Percentiles rank a stretch among this genome's conserved stretches.
Conservation (phyloP, 148 eudicot genomes). For the Cornus controversa region DNA sequence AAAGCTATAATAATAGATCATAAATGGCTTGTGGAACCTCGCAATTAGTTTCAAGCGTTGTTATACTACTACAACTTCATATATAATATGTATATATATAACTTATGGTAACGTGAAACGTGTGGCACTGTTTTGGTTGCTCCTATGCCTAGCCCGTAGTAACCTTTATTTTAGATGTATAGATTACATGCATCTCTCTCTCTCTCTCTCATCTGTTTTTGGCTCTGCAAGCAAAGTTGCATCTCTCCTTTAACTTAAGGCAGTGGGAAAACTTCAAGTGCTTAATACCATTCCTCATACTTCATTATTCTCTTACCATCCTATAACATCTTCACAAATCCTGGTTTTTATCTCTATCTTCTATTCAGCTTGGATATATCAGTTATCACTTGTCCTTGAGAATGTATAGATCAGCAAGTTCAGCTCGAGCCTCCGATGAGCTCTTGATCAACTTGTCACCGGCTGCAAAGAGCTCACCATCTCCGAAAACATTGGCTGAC, state of each 20-base stretch:
- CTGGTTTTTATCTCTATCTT: not conserved
- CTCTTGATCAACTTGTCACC: slow-evolving; percentile 29
- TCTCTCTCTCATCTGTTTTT: not conserved
- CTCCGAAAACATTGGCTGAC: slow-evolving; percentile 6
- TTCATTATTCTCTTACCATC: too few relatives aligned
- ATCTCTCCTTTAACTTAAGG: slow-evolving; percentile 4
- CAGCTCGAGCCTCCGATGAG: slow-evolving; percentile 36
- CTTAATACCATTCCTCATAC: not conserved
- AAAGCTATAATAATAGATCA: too few relatives aligned
- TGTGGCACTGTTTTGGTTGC: too few relatives aligned
- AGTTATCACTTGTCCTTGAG: not conserved
- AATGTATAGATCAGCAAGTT: slow-evolving; percentile 46
- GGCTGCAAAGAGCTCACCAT: slow-evolving; percentile 4
- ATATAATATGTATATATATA: too few relatives aligned
- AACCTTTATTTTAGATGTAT: too few relatives aligned
- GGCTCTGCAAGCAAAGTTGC: not conserved
- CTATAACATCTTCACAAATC: not conserved
- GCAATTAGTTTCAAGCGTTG: too few relatives aligned
- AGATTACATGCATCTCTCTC: not conserved
- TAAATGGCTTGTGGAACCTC: too few relatives aligned
- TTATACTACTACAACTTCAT: too few relatives aligned
- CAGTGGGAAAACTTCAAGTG: not conserved
- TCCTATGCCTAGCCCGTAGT: too few relatives aligned
- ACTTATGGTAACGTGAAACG: too few relatives aligned
- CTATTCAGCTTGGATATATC: not conserved